Conservation (phyloP, 1,284 basidiomycete genomes). For the Rhodotorula sp. region DNA sequence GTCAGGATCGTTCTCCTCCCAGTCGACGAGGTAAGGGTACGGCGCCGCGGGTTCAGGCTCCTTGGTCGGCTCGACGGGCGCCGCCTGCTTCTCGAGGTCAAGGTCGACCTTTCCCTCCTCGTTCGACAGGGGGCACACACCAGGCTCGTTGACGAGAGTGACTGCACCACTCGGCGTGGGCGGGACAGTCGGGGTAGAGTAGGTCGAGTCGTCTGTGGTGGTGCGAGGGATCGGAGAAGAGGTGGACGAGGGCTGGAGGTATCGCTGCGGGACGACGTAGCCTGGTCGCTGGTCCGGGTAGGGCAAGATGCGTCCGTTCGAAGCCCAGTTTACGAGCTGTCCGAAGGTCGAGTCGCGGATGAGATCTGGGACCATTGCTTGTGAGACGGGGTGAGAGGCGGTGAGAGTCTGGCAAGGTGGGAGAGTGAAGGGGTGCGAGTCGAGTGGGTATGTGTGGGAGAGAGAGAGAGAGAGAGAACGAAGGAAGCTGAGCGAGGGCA, state of each 20-base stretch:
- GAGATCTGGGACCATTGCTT: constrained; percentile 11
- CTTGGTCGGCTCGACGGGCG: no score
- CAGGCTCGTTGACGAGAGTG: not conserved
- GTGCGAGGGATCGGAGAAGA: no score
- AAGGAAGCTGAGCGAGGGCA: no score
- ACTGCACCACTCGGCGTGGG: not conserved
- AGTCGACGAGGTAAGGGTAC: constrained; percentile 7
- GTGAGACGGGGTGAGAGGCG: not conserved
- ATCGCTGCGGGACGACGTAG: constrained; percentile 26
- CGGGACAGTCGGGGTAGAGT: no score
- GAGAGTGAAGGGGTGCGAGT: no score
- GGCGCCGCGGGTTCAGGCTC: not conserved
- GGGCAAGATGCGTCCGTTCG: constrained; percentile 23
- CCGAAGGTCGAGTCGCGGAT: constrained; percentile 37
- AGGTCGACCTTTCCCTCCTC: not conserved
- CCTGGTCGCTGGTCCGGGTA: constrained; percentile 31
- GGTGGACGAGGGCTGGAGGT: not conserved
- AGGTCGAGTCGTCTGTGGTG: not conserved
- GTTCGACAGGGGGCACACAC: not conserved
- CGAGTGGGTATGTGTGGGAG: no score
- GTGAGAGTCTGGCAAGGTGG: not conserved
- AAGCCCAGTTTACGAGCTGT: constrained; percentile 25
- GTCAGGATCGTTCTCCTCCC: constrained; percentile 44
- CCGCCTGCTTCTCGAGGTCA: not conserved
- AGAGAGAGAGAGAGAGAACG: no score